Evolutionary conservation across 2,329 filamentous ascomycete genomes (phyloP).

Genomic region (Arthroderma sp.): DNA sequence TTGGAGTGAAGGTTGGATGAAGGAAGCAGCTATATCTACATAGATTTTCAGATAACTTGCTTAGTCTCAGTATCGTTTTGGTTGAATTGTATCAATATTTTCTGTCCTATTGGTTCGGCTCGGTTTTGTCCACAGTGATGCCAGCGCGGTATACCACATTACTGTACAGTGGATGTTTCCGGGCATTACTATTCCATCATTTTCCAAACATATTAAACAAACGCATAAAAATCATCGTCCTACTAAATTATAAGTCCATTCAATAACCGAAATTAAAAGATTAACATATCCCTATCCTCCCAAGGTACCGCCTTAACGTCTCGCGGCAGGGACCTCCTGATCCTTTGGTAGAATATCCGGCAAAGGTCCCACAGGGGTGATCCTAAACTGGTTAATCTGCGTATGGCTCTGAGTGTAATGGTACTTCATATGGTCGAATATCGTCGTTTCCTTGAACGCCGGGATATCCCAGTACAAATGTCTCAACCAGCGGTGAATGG

Average conservation of each 20-base stretch:
- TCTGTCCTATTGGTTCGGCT: too few relatives aligned
- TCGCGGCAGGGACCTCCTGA: slow-evolving; percentile 51
- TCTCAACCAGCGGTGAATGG: slow-evolving; percentile 67
- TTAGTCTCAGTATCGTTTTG: too few relatives aligned
- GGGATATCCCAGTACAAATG: slow-evolving; percentile 70
- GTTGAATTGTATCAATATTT: too few relatives aligned
- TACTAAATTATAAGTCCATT: background rate
- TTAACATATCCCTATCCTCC: background rate
- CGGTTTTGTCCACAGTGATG: too few relatives aligned
- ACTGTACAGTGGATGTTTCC: too few relatives aligned
- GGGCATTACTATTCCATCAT: too few relatives aligned
- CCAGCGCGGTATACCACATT: too few relatives aligned
- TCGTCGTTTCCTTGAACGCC: slow-evolving; percentile 69
- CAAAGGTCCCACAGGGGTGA: slow-evolving; percentile 74
- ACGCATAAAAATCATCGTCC: background rate
- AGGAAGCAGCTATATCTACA: too few relatives aligned
- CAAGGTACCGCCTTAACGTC: background rate
- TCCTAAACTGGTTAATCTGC: slow-evolving; percentile 53
- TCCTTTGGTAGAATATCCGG: slow-evolving; percentile 67
- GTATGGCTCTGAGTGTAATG: slow-evolving; percentile 54
- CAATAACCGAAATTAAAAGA: background rate
- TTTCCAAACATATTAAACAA: too few relatives aligned
- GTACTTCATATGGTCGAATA: slow-evolving; percentile 92
- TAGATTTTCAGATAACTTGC: too few relatives aligned
- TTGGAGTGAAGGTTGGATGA: too few relatives aligned